phyloP scores from a whole-genome alignment of 768 basidiomycete species.

The Lactifluus hygrophoroides region DNA sequence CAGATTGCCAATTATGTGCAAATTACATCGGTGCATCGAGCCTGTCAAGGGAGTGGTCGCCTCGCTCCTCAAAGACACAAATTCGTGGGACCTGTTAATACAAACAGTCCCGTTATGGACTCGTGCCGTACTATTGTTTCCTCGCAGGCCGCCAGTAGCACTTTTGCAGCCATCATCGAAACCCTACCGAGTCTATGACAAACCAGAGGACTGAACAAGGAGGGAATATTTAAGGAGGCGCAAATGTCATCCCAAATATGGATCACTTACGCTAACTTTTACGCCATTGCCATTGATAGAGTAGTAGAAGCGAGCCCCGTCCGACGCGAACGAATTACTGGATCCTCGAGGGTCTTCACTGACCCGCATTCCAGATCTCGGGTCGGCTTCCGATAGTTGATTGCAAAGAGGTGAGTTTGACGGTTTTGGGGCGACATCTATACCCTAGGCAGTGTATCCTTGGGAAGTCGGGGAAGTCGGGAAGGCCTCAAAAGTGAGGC shows the following conservation, averaged over 20 bases:
- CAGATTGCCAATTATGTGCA: constrained; percentile 33
- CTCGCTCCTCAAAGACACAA: constrained; percentile 46
- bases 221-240: neutral
- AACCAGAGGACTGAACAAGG: neutral
- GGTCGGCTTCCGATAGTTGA: constrained; percentile 58
- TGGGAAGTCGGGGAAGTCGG: constrained; percentile 27
- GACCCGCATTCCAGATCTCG: constrained; percentile 31
- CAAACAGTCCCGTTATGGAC: constrained; percentile 52
- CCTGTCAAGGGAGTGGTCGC: constrained; percentile 48
- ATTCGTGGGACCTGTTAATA: constrained; percentile 40
- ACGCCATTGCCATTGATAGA: constrained; percentile 58
- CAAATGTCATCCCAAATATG: neutral
- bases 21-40: constrained; percentile 42
- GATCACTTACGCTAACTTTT: constrained; percentile 46
- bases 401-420: constrained; percentile 49
- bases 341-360: constrained; percentile 67
- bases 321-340: too few species aligned
- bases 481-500: constrained; percentile 30
- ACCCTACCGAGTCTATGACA: constrained; percentile 44
- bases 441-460: constrained; percentile 52
- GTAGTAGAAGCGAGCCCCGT: constrained; percentile 57
- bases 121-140: constrained; percentile 52
- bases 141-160: constrained; percentile 41
- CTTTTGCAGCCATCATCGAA: constrained; percentile 53
- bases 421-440: constrained; percentile 55